A percentile compares a stretch with the other conserved stretches of the same genome.
Conservation (phyloP, 371 early-diverging fungal species). For the Phascolomyces articulosus region DNA sequence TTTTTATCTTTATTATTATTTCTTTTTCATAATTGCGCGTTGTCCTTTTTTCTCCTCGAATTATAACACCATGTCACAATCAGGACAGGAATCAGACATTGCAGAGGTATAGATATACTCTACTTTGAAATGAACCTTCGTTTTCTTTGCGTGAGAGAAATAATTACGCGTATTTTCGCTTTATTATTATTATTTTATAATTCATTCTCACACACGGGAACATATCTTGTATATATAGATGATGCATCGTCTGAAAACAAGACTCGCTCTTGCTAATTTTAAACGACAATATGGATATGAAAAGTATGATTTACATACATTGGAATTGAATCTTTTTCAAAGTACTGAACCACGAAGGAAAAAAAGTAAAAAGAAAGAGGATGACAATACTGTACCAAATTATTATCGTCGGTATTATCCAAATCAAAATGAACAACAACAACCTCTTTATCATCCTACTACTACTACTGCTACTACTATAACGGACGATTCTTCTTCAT, state of each 20-base stretch:
- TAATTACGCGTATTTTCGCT: neutral
- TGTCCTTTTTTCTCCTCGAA: neutral
- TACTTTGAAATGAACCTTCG: too few relatives aligned
- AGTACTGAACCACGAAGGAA: neutral
- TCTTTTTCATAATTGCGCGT: neutral
- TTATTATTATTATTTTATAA: neutral
- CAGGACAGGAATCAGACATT: slow-evolving; percentile 5
- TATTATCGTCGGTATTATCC: slow-evolving; percentile 36
- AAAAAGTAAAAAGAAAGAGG: slow-evolving; percentile 6
- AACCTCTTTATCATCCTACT: neutral
- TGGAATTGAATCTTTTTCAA: slow-evolving; percentile 29
- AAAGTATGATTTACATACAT: slow-evolving; percentile 29
- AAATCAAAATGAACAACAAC: neutral
- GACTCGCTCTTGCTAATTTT: slow-evolving; percentile 37
- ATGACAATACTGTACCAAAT: slow-evolving; percentile 6
- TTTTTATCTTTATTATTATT: neutral
- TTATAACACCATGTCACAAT: slow-evolving; percentile 9
- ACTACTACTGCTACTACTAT: slow-evolving; percentile 6
- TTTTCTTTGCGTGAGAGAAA: neutral
- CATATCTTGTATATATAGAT: slow-evolving; percentile 17
- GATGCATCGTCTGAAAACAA: slow-evolving; percentile 31
- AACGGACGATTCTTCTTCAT: neutral
- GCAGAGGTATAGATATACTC: slow-evolving; percentile 10
- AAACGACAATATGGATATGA: slow-evolving; percentile 39
- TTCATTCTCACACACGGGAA: too few relatives aligned